Conservation (phyloP, 2,329 filamentous ascomycete species). For the Fusarium sp. region DNA sequence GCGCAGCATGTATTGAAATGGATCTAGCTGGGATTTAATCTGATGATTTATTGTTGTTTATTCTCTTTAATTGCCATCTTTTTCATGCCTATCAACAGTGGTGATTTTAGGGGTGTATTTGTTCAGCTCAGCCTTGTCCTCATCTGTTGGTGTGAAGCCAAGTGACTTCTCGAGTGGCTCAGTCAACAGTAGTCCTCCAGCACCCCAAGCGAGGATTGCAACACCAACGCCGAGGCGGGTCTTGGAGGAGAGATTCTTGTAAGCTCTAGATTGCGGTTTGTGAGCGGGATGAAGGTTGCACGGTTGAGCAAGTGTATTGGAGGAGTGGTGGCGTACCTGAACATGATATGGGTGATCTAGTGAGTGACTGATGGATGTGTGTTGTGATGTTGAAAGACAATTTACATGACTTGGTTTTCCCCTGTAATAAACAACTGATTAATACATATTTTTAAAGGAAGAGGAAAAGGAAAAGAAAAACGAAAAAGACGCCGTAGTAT, state of each 20-base stretch:
- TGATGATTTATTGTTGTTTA: neutral
- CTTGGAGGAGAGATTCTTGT: slow-evolving; percentile 74
- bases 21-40: too few relatives aligned
- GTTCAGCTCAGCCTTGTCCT: slow-evolving; percentile 75
- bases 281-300: slow-evolving; percentile 2
- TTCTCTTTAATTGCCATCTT: slow-evolving; percentile 12
- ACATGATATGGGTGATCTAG: slow-evolving; percentile 24
- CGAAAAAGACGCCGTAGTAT: too few relatives aligned
- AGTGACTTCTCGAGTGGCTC: slow-evolving; percentile 78
- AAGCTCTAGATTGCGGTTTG: slow-evolving; percentile 60
- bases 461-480: too few relatives aligned
- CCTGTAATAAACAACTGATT: neutral
- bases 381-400: neutral
- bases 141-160: slow-evolving; percentile 75
- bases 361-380: neutral
- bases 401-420: slow-evolving; percentile 2
- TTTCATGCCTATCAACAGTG: slow-evolving; percentile 59
- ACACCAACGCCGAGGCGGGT: slow-evolving; percentile 77
- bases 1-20: too few relatives aligned
- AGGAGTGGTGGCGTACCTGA: slow-evolving; percentile 27
- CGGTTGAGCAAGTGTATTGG: neutral
- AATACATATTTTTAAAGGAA: too few relatives aligned
- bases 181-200: slow-evolving; percentile 75
- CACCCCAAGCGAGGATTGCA: slow-evolving; percentile 80
- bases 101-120: slow-evolving; percentile 69